These are phyloP conservation scores for Prunus mira DNA, from an alignment of 306 rosid species.

Conservation along the genomic window DNA sequence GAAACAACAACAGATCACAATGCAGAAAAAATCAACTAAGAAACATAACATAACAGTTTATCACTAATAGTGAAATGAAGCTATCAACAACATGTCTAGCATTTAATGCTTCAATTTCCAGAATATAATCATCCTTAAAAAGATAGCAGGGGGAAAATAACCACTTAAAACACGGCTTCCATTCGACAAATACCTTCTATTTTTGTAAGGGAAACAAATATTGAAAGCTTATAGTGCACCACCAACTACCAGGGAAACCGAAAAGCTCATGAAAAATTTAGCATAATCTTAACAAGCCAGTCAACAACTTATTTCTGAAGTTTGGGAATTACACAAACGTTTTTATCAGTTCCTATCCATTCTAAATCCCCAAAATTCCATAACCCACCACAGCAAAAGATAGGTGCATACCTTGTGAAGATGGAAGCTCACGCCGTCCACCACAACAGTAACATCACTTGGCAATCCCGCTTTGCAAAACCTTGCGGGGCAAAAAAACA, in stretches of 20 bases:
- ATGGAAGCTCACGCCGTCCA: conserved; percentile 64
- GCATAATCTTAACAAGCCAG: neutral
- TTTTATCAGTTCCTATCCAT: neutral
- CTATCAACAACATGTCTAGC: neutral
- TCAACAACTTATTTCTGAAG: neutral
- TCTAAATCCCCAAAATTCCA: neutral
- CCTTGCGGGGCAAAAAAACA: conserved; percentile 38
- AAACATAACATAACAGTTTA: neutral
- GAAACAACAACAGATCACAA: neutral
- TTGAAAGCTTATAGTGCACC: neutral
- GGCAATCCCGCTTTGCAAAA: conserved; percentile 67
- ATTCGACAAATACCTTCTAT: neutral
- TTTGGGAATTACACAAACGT: neutral
- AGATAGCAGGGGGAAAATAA: neutral
- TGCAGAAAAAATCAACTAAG: neutral
- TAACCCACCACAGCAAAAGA: neutral
- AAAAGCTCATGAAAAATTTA: neutral
- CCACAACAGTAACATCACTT: conserved; percentile 59
- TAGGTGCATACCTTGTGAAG: conserved; percentile 66
- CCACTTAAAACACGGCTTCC: neutral
- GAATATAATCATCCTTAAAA: neutral
- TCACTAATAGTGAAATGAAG: neutral
- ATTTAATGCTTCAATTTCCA: neutral
- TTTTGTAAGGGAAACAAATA: neutral
- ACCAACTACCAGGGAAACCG: neutral